A percentile compares a stretch with the other conserved stretches of the same genome.
Evolutionary conservation across 768 basidiomycete genomes (phyloP).

Genomic region (Austroboletus eburneus): DNA sequence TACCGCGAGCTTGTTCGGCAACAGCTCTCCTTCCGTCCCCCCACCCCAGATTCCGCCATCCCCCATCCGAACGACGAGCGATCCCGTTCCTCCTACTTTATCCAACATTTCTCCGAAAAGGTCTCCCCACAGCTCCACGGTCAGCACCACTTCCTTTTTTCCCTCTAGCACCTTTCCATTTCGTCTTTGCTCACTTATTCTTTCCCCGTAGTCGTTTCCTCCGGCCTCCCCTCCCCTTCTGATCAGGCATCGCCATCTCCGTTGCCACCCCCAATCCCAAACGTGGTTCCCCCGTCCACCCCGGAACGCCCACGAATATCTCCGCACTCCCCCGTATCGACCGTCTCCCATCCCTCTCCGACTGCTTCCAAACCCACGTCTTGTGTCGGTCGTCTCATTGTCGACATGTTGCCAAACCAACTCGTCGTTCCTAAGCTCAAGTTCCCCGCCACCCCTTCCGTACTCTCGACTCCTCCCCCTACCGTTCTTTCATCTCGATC

Average conservation of each 20-base stretch:
- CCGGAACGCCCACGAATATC: constrained; percentile 30
- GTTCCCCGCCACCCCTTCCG: not conserved
- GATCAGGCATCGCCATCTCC: constrained; percentile 28
- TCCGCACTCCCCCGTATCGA: constrained; percentile 15
- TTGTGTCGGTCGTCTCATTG: constrained; percentile 46
- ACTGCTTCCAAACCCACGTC: constrained; percentile 22
- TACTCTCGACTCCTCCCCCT: constrained; percentile 5
- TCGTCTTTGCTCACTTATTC: constrained; percentile 11
- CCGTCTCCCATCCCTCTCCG: constrained; percentile 5
- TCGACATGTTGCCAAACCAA: constrained; percentile 53
- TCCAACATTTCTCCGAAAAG: constrained; percentile 18
- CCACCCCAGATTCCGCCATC: constrained; percentile 24
- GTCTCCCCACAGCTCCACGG: constrained; percentile 9
- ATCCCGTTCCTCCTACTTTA: constrained; percentile 24
- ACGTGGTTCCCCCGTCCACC: constrained; percentile 18
- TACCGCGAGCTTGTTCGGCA: constrained; percentile 54
- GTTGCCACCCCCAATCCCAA: constrained; percentile 20
- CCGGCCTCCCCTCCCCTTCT: constrained; percentile 25
- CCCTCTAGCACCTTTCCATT: constrained; percentile 11
- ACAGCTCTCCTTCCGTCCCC: constrained; percentile 24
- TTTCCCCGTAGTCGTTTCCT: constrained; percentile 21
- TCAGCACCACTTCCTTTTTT: constrained; percentile 15
- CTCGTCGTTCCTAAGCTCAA: constrained; percentile 24
- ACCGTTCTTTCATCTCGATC: constrained; percentile 10
- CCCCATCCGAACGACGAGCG: constrained; percentile 20